Evolutionary conservation across 179 eudicot species (phyloP), one percentile per base, ranked within the genome.

Genomic region (Silene vulgaris): DNA sequence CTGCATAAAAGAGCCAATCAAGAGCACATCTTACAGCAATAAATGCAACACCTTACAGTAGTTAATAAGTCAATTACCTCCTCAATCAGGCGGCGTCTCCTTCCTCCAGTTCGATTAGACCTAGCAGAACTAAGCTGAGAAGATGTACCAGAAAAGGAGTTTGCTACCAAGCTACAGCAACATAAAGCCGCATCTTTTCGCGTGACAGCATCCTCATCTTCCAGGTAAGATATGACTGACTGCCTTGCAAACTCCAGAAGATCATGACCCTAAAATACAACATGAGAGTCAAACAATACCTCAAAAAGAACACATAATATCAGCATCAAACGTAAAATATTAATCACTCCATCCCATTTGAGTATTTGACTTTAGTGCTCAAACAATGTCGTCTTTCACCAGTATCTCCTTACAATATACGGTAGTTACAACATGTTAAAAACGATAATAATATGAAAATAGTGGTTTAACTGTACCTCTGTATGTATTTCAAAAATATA

Each of bases 121-220:
- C 98, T 89, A 74, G 81, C 82, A 77, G 89, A 67, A 80, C 79
- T 84, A 78, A 86, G 89, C 78, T 88, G 96, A 56, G 84, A 77
- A 65, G 86, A 72, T 82, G 84, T 78, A 52, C 80, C 86, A 67
- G 86, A 82, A 75, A 92, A 85, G 50, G 96, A 89, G 83, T 86
- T 90, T 65, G 91, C 90, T 63, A 94, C 85, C 84, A 92, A 73
- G 81, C 87, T 89, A 80, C 96, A 94, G 85, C 96, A 94, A 82
- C 97, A 92, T 35, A 94, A 82, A 19, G 97, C 98, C 81, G 98
- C 98, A 83, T 90, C 96, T 80, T 94, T 92, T 72, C 97, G 79
- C 64, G 97, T 94, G 21, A 84, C 83, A 68, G 92, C 93, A 82
- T 92, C 97, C 72, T 90, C 96, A 79, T 92, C 96, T 83, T 92